phyloP scores from a whole-genome alignment of 2,329 filamentous ascomycete genomes.

The Colletotrichum costaricense region DNA sequence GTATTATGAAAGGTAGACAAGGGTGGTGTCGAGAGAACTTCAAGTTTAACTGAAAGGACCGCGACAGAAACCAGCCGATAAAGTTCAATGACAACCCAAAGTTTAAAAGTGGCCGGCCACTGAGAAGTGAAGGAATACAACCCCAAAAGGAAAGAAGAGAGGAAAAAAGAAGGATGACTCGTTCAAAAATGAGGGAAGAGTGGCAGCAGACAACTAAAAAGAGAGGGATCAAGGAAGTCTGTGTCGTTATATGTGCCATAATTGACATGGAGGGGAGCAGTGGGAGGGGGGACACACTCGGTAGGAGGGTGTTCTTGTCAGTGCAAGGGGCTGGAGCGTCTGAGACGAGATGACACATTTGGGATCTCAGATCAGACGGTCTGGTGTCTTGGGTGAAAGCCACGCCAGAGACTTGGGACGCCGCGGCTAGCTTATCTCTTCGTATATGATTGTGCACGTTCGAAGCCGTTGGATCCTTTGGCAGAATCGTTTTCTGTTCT shows the following conservation, averaged over 20 bases:
- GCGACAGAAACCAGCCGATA: conserved; percentile 7
- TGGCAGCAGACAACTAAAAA: conserved; percentile 7
- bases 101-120: conserved; percentile 36
- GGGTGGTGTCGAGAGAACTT: neutral
- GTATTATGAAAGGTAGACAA: neutral
- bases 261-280: neutral
- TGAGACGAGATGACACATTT: conserved; percentile 38
- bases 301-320: conserved; percentile 3
- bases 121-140: conserved; percentile 19
- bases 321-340: conserved; percentile 26
- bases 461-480: neutral
- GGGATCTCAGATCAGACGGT: conserved; percentile 36
- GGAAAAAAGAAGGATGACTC: conserved; percentile 8
- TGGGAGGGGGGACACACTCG: neutral
- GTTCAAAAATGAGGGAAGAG: conserved; percentile 2
- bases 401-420: neutral
- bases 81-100: conserved; percentile 8
- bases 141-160: neutral
- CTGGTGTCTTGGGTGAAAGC: conserved; percentile 31
- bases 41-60: conserved; percentile 7
- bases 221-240: conserved; percentile 5
- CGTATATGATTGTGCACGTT: neutral
- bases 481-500: no score
- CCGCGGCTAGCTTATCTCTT: neutral
- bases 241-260: conserved; percentile 26